A percentile compares a stretch with the other conserved stretches of the same genome.
These are phyloP conservation scores for Capsicum pubescens DNA, from an alignment of 257 asterid species.

Conservation along the genomic window DNA sequence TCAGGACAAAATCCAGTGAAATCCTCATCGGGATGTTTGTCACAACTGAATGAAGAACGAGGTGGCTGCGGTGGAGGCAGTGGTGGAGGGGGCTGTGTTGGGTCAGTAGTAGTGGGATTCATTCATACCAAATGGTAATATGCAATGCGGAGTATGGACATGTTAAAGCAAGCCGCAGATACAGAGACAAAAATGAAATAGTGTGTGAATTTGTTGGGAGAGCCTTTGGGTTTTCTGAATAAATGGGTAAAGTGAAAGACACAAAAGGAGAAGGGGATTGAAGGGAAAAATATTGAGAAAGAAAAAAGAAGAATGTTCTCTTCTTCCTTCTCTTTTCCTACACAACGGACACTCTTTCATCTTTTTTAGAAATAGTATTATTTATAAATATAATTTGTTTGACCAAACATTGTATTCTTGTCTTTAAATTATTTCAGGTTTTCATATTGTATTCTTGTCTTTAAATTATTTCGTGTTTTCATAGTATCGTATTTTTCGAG, in stretches of 20 bases:
- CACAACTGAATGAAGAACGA: constrained; percentile 88
- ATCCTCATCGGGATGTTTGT: constrained; percentile 80
- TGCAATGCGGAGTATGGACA: constrained; percentile 49
- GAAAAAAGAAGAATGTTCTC: not conserved
- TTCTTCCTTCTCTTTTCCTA: not conserved
- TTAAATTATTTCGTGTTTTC: too few species aligned
- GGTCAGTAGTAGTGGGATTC: constrained; percentile 80
- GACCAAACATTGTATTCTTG: not conserved
- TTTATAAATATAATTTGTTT: constrained; percentile 19
- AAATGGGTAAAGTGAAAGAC: not conserved
- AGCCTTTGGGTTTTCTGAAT: constrained; percentile 11
- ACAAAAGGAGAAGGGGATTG: constrained; percentile 23
- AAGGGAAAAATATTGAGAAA: not conserved
- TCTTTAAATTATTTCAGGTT: not conserved
- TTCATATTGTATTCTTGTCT: too few species aligned
- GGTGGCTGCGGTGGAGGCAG: constrained; percentile 70
- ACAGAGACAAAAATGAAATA: not conserved
- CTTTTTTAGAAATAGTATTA: not conserved
- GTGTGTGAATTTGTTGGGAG: not conserved
- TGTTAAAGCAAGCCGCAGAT: constrained; percentile 20
- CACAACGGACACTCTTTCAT: constrained; percentile 18
- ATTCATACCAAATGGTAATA: constrained; percentile 69
- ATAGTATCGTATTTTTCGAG: too few species aligned
- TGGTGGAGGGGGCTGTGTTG: constrained; percentile 70
- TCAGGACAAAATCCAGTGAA: constrained; percentile 89